Evolutionary conservation across 306 rosid species (phyloP).

Genomic region (Echinosophora koreensis): DNA sequence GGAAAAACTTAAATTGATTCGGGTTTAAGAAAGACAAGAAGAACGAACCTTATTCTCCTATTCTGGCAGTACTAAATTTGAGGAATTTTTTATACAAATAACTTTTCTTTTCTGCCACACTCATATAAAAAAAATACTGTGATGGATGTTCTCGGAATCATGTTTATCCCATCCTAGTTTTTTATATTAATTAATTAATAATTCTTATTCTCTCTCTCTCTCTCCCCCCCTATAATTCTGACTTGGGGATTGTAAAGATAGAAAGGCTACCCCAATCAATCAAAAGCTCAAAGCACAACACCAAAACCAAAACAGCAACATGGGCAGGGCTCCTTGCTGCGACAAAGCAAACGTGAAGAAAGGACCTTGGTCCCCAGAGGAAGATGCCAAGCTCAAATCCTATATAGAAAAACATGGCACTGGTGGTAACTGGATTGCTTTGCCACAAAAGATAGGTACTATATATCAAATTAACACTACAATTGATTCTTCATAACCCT

Average conservation of each 20-base stretch:
- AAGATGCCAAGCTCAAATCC: slow-evolving; percentile 59
- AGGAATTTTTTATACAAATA: slow-evolving; percentile 51
- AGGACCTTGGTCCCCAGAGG: slow-evolving; percentile 67
- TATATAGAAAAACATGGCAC: slow-evolving; percentile 59
- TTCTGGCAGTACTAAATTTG: slow-evolving; percentile 69
- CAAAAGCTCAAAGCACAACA: slow-evolving; percentile 46
- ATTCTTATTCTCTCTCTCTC: slow-evolving; percentile 17
- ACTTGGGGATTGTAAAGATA: slow-evolving; percentile 43
- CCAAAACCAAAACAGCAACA: slow-evolving; percentile 42
- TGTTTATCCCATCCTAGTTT: slow-evolving; percentile 55
- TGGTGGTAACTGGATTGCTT: slow-evolving; percentile 64
- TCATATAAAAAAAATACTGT: slow-evolving; percentile 41
- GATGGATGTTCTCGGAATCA: slow-evolving; percentile 54
- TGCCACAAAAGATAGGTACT: slow-evolving; percentile 74
- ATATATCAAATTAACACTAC: not conserved
- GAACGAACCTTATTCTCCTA: slow-evolving; percentile 73
- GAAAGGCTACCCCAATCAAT: slow-evolving; percentile 45
- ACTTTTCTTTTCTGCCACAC: slow-evolving; percentile 50
- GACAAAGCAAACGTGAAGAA: slow-evolving; percentile 68
- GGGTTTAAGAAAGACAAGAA: slow-evolving; percentile 78
- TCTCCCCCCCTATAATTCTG: slow-evolving; percentile 49
- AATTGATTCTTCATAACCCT: slow-evolving; percentile 7
- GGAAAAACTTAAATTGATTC: slow-evolving; percentile 58
- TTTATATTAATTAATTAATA: slow-evolving; percentile 43
- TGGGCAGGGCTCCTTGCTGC: slow-evolving; percentile 93